Evolutionary conservation across 352 stramenopile species (phyloP).

Genomic region (Discostella stelligera): DNA sequence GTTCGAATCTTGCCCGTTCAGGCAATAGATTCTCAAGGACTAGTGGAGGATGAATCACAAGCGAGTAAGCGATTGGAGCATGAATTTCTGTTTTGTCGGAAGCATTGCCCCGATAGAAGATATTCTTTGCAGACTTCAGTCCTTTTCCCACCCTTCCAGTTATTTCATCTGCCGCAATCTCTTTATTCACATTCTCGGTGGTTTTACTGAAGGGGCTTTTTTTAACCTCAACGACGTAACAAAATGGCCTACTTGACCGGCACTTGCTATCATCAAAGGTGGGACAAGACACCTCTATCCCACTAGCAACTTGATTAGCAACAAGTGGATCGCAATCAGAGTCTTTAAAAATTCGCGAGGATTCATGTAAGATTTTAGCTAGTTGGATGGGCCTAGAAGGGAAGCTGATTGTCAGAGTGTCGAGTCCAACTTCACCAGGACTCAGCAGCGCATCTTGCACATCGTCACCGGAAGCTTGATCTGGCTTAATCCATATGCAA

Average conservation of each 20-base stretch:
- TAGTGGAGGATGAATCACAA: constrained; percentile 84
- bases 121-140: constrained; percentile 45
- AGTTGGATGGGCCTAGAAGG: constrained; percentile 77
- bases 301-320: constrained; percentile 64
- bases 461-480: constrained; percentile 39
- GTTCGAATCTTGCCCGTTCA: constrained; percentile 81
- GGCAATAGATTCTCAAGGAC: constrained; percentile 88
- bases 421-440: constrained; percentile 15
- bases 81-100: constrained; percentile 51
- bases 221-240: constrained; percentile 82
- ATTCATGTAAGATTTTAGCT: constrained; percentile 80
- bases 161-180: constrained; percentile 23
- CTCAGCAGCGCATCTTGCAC: constrained; percentile 20
- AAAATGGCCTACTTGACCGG: constrained; percentile 66
- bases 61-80: constrained; percentile 80
- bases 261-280: constrained; percentile 53
- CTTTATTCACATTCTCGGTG: constrained; percentile 21
- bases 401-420: constrained; percentile 49
- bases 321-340: constrained; percentile 54
- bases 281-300: constrained; percentile 77
- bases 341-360: constrained; percentile 68
- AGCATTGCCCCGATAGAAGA: constrained; percentile 29
- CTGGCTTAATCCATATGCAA: constrained; percentile 81
- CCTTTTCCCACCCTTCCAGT: constrained; percentile 44
- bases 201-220: constrained; percentile 62